Conservation (phyloP, 108 stramenopile species). For the Cyclotella sp. region DNA sequence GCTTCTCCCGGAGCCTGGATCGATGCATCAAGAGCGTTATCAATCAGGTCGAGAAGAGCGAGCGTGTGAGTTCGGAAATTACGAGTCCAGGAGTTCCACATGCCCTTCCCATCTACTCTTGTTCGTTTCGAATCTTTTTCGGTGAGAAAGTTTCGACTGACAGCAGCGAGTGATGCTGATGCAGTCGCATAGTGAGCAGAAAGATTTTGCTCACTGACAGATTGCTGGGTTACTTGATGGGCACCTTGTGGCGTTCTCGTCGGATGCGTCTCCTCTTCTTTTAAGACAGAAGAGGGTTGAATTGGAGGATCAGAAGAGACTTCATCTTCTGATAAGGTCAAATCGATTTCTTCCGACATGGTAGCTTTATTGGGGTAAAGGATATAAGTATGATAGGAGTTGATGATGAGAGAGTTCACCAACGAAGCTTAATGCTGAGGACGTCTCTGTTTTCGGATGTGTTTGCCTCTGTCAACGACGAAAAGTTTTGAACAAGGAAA, state of each 20-base stretch:
- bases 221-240: not conserved
- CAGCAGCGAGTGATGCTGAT: not conserved
- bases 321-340: not conserved
- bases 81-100: constrained; percentile 70
- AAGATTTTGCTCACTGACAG: not conserved
- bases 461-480: too few species aligned
- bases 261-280: too few species aligned
- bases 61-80: constrained; percentile 60
- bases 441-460: too few species aligned
- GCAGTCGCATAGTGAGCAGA: too few species aligned
- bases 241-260: not conserved
- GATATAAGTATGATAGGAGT: too few species aligned
- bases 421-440: too few species aligned
- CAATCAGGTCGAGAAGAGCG: constrained; percentile 71
- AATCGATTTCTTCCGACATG: not conserved
- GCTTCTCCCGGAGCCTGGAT: constrained; percentile 14
- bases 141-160: not conserved
- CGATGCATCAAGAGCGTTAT: constrained; percentile 78
- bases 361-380: not conserved
- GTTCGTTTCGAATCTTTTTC: constrained; percentile 9
- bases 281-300: not conserved
- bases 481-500: too few species aligned
- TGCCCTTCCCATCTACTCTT: constrained; percentile 59
- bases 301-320: not conserved
- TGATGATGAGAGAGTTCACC: too few species aligned